phyloP scores from a whole-genome alignment of 352 stramenopile species.

The Achlya hypogyna region DNA sequence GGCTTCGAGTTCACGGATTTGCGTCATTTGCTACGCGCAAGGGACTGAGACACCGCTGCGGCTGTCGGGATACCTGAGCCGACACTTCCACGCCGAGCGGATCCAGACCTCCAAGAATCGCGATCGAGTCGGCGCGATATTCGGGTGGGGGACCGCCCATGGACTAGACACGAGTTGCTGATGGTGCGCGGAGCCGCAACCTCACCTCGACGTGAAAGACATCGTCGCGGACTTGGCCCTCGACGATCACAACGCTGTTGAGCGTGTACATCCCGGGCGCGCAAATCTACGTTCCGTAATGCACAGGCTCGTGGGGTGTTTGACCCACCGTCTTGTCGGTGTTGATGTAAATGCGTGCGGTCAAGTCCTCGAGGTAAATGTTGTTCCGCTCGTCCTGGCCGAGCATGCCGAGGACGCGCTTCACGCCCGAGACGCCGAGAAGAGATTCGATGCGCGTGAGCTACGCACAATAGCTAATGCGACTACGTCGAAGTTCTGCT shows the following conservation, averaged over 20 bases:
- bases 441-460: conserved; percentile 82
- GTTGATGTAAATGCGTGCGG: conserved; percentile 70
- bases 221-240: conserved; percentile 90
- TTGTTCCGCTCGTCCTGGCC: conserved; percentile 72
- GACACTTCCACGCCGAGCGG: conserved; percentile 77
- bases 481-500: background rate
- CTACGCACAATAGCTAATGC: conserved; percentile 20
- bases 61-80: conserved; percentile 28
- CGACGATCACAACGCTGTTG: conserved; percentile 88
- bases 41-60: background rate
- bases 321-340: conserved; percentile 43
- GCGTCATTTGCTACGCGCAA: conserved; percentile 39
- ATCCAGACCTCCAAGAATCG: conserved; percentile 67
- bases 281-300: conserved; percentile 33
- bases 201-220: conserved; percentile 75
- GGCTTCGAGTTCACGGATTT: conserved; percentile 72
- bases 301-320: background rate
- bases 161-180: conserved; percentile 30
- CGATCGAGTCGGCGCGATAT: conserved; percentile 57
- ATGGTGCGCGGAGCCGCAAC: background rate
- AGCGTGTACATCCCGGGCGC: conserved; percentile 86
- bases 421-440: conserved; percentile 62
- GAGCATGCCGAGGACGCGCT: conserved; percentile 77
- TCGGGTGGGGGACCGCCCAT: conserved; percentile 89
- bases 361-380: conserved; percentile 76